Evolutionary conservation across 768 basidiomycete genomes (phyloP).

Genomic region (Termitomyces sp.): DNA sequence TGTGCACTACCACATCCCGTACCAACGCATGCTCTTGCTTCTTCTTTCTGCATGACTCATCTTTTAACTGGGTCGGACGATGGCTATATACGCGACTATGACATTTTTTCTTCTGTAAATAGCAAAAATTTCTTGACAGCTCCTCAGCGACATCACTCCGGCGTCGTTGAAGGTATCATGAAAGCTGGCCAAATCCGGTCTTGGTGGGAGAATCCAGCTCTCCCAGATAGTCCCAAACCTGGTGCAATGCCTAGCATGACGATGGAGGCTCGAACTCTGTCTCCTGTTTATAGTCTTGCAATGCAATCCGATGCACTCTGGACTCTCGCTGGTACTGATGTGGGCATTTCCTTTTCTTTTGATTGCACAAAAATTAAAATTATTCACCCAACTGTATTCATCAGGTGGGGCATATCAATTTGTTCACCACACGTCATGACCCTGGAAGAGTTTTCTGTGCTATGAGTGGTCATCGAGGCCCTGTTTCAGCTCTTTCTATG

Average conservation of each 20-base stretch:
- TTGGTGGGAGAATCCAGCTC: conserved; percentile 84
- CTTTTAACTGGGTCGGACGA: conserved; percentile 90
- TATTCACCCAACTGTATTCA: conserved; percentile 7
- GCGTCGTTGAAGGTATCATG: conserved; percentile 88
- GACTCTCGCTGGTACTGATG: conserved; percentile 84
- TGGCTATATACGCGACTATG: conserved; percentile 90
- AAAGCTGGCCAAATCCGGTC: conserved; percentile 81
- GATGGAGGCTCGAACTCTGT: conserved; percentile 47
- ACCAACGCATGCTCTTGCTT: conserved; percentile 82
- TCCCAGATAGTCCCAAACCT: conserved; percentile 22
- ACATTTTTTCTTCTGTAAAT: conserved; percentile 85
- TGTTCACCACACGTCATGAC: conserved; percentile 90
- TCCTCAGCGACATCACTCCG: conserved; percentile 83
- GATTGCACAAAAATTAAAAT: neutral
- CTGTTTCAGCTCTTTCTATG: conserved; percentile 82
- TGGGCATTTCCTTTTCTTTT: conserved; percentile 30
- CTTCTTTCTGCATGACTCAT: conserved; percentile 83
- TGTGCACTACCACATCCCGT: conserved; percentile 88
- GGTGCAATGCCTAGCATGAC: conserved; percentile 16
- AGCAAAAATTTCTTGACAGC: conserved; percentile 83
- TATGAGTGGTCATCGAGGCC: conserved; percentile 70
- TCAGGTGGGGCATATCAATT: conserved; percentile 86
- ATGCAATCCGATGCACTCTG: conserved; percentile 94
- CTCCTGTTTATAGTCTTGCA: conserved; percentile 85
- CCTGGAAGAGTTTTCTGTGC: conserved; percentile 75